phyloP scores from a whole-genome alignment of 164 flowering plant genomes.

The Chimonanthus praecox region DNA sequence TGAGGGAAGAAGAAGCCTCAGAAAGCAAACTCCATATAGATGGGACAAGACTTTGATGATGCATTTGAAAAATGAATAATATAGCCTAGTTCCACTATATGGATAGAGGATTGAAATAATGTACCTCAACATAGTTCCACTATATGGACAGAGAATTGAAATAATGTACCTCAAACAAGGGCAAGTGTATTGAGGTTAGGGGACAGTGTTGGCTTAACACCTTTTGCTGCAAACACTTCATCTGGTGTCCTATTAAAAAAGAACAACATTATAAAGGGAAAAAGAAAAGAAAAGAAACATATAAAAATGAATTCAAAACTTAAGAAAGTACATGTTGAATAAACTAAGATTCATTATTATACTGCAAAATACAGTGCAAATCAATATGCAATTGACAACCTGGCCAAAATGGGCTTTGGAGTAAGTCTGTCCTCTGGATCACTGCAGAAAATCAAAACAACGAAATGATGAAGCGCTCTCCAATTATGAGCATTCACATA shows the following conservation, averaged over 20 bases:
- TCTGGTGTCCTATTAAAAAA: constrained; percentile 70
- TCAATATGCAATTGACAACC: constrained; percentile 31
- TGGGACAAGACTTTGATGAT: too few relatives aligned
- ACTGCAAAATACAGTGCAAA: too few relatives aligned
- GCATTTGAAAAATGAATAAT: too few relatives aligned
- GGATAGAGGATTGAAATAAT: constrained; percentile 6
- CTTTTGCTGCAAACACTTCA: constrained; percentile 92
- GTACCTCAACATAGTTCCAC: constrained; percentile 44
- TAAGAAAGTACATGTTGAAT: background rate
- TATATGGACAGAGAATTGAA: constrained; percentile 3
- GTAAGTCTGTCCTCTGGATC: constrained; percentile 84
- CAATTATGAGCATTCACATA: background rate
- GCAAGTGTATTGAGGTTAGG: constrained; percentile 94
- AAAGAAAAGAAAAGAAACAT: background rate
- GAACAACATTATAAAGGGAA: background rate
- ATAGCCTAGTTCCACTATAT: background rate
- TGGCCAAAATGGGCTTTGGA: constrained; percentile 87
- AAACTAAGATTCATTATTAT: background rate
- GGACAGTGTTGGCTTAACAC: constrained; percentile 94
- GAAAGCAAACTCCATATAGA: too few relatives aligned
- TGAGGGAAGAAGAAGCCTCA: too few relatives aligned
- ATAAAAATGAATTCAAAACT: background rate
- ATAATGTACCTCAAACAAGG: constrained; percentile 73
- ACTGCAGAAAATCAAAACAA: constrained; percentile 24
- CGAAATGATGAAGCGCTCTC: background rate